Percentiles rank a stretch among this genome's conserved stretches.
Evolutionary conservation across 306 rosid species (phyloP).

Genomic region (Vigna hirtella): DNA sequence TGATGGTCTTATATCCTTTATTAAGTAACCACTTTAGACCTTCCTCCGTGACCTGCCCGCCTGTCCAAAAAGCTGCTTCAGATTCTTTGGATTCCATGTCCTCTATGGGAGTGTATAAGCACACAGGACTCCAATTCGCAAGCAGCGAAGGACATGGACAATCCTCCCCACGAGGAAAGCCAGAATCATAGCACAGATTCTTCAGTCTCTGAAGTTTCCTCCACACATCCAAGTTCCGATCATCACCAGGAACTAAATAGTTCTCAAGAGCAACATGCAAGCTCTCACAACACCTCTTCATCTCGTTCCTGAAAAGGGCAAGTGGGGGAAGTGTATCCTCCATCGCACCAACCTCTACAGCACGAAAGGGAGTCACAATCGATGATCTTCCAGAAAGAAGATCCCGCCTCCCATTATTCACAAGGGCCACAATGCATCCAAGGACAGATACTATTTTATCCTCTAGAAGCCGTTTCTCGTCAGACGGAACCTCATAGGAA

Average conservation of each 20-base stretch:
- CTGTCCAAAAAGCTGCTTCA: conserved; percentile 84
- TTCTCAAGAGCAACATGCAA: conserved; percentile 90
- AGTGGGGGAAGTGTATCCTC: conserved; percentile 87
- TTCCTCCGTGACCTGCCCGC: conserved; percentile 99
- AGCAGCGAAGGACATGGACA: conserved; percentile 72
- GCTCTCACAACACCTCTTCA: conserved; percentile 97
- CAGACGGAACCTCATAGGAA: conserved; percentile 66
- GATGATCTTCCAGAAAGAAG: conserved; percentile 86
- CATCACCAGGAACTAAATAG: conserved; percentile 66
- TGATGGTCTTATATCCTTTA: conserved; percentile 78
- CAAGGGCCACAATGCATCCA: conserved; percentile 82
- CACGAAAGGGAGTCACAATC: conserved; percentile 49
- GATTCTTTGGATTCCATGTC: conserved; percentile 56
- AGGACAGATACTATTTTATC: conserved; percentile 92
- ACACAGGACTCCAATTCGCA: conserved; percentile 86
- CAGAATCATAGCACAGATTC: conserved; percentile 93
- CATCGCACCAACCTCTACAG: conserved; percentile 44
- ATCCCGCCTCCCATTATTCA: conserved; percentile 77
- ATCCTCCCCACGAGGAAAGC: conserved; percentile 73
- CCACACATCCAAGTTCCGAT: conserved; percentile 77
- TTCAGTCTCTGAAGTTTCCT: conserved; percentile 90
- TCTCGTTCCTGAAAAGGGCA: conserved; percentile 78
- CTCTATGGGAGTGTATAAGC: conserved; percentile 59
- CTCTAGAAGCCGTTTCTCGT: conserved; percentile 75
- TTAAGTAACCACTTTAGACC: conserved; percentile 80